These are phyloP conservation scores for Boletus rubescentipes DNA, from an alignment of 768 basidiomycete species.

Conservation along the genomic window DNA sequence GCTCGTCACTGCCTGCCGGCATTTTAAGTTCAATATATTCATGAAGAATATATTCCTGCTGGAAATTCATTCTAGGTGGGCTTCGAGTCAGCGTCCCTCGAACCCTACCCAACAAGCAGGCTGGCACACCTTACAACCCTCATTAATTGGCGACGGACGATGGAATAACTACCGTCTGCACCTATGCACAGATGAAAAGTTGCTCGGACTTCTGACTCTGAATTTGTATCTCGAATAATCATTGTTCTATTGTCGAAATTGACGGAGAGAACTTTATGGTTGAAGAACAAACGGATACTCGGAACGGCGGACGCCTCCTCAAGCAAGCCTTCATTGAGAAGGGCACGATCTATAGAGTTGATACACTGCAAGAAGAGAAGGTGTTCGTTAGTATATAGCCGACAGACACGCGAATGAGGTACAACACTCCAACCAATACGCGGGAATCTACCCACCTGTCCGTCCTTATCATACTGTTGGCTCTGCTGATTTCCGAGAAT, in stretches of 20 bases:
- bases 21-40: constrained; percentile 97
- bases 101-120: constrained; percentile 7
- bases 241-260: constrained; percentile 71
- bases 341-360: constrained; percentile 87
- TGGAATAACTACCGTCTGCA: constrained; percentile 92
- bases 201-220: constrained; percentile 43
- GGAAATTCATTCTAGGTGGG: constrained; percentile 83
- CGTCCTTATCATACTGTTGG: constrained; percentile 84
- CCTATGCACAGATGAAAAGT: constrained; percentile 83
- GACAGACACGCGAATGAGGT: constrained; percentile 22
- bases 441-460: constrained; percentile 61
- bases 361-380: constrained; percentile 63
- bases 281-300: constrained; percentile 72
- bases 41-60: constrained; percentile 92
- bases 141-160: constrained; percentile 94
- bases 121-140: constrained; percentile 76
- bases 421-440: constrained; percentile 8
- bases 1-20: constrained; percentile 68
- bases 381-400: constrained; percentile 23
- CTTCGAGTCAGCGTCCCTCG: constrained; percentile 16
- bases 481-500: constrained; percentile 69
- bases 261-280: constrained; percentile 73
- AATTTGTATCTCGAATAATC: constrained; percentile 46
- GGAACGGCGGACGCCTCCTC: constrained; percentile 63
- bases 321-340: constrained; percentile 85